Conservation (phyloP, 352 stramenopile genomes). For the Phytophthora fragariae region DNA sequence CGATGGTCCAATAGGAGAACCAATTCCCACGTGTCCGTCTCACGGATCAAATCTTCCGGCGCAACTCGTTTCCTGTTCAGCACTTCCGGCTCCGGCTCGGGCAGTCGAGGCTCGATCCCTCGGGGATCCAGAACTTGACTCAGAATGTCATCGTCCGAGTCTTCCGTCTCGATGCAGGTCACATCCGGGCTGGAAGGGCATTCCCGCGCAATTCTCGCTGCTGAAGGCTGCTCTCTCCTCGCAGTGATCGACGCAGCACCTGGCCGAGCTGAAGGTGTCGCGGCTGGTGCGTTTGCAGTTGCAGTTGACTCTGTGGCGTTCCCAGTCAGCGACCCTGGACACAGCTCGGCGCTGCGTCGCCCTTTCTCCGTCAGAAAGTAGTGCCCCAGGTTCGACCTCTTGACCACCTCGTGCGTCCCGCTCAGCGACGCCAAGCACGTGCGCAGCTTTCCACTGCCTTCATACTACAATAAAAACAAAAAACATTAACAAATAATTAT, state of each 20-base stretch:
- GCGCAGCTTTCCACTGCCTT: slow-evolving; percentile 58
- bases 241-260: neutral
- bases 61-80: neutral
- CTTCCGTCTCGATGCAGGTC: slow-evolving; percentile 51
- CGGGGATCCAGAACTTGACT: neutral
- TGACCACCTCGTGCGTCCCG: slow-evolving; percentile 68
- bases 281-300: neutral
- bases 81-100: slow-evolving; percentile 34
- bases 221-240: neutral
- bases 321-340: slow-evolving; percentile 36
- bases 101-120: neutral
- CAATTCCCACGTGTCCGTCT: slow-evolving; percentile 76
- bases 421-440: slow-evolving; percentile 63
- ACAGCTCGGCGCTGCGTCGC: slow-evolving; percentile 55
- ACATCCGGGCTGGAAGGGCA: slow-evolving; percentile 23
- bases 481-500: neutral
- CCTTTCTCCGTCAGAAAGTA: slow-evolving; percentile 72
- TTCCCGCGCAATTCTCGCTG: slow-evolving; percentile 7
- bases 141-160: slow-evolving; percentile 46
- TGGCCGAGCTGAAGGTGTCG: neutral
- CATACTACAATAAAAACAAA: slow-evolving; percentile 50
- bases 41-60: slow-evolving; percentile 32
- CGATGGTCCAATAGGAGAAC: slow-evolving; percentile 87
- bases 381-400: slow-evolving; percentile 45
- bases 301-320: neutral